Evolutionary conservation across 345 rosid genomes (phyloP).

Genomic region (Salix caprea): DNA sequence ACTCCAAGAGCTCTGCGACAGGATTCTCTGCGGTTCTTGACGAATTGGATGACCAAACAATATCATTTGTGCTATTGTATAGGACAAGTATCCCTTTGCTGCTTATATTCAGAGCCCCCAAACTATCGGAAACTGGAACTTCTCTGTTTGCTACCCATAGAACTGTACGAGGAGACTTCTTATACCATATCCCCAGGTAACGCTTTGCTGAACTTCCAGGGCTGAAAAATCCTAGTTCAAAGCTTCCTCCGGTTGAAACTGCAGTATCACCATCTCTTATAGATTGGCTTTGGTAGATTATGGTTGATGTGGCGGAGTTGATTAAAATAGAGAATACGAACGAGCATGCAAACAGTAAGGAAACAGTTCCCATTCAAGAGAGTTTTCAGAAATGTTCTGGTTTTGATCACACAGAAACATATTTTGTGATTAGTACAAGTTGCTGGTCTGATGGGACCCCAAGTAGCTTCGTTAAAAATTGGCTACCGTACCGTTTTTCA

Average conservation of each 20-base stretch:
- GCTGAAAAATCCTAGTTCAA: not conserved
- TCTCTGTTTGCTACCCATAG: not conserved
- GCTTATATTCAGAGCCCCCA: not conserved
- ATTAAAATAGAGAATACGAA: too few species aligned
- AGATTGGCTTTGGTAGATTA: not conserved
- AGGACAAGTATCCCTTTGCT: not conserved
- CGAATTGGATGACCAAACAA: too few species aligned
- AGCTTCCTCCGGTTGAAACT: not conserved
- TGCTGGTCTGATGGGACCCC: too few species aligned
- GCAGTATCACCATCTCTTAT: not conserved
- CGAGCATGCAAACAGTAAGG: accelerated
- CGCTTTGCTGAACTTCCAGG: not conserved
- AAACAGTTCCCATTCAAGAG: too few species aligned
- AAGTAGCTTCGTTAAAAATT: too few species aligned
- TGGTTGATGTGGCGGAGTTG: not conserved
- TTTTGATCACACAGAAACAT: too few species aligned
- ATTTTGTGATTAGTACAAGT: too few species aligned
- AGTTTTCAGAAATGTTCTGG: too few species aligned
- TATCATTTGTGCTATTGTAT: too few species aligned
- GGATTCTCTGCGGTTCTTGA: too few species aligned
- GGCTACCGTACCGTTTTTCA: too few species aligned
- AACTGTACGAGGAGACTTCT: not conserved
- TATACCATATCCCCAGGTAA: not conserved
- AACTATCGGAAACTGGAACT: not conserved
- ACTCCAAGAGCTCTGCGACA: too few species aligned